Base-by-base conservation (phyloP, 208 protist genomes). In the Crithidia fasciculata region DNA sequence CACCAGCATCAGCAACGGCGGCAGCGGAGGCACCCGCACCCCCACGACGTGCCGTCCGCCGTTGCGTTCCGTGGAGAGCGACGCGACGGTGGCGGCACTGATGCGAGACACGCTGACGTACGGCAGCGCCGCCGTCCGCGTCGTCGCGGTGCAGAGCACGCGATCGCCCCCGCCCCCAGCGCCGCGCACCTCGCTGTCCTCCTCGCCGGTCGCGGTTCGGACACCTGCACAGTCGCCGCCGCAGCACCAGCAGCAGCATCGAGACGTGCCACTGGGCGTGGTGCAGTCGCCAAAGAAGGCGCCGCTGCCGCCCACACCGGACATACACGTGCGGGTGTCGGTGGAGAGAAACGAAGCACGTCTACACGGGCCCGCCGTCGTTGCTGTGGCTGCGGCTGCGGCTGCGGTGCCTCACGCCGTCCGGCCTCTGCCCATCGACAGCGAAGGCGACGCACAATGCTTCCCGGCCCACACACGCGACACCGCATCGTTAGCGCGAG, bases 61-160 rank as follows among this genome's bases (percentile, higher is more conserved):
- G 37, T 60, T 74, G 66, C 74, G 47, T 47, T 41, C 74, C 9
- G 53, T 79, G 13, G 74, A 79, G 28, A 79, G 67, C 61, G 61
- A 79, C 40, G 45, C 37, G 6, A 53, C 67, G 10, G 58, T 74
- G 60, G 60, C 44, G 2, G 61, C 15, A 7, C 45, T 79, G 16
- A 16, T 74, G 28, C 66, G 52, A 0, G 74, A 79, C 50, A 13
- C 59, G 12, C 54, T 79, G 18, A 39, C 62, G 8, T 64, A 70
- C 55, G 74, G 74, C 10, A 45, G 37, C 28, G 56, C 44, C 8
- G 66, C 74, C 28, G 54, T 63, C 18, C 80, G 82, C n/a, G 45
- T 85, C 5, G 72, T 63, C 5, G 74, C 59, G 45, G 77, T 76
- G 58, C 65, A 55, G 50, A 82, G 71, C 43, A 45, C 10, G 43